phyloP scores from a whole-genome alignment of 257 asterid species.

The Solanum raphanifolium region DNA sequence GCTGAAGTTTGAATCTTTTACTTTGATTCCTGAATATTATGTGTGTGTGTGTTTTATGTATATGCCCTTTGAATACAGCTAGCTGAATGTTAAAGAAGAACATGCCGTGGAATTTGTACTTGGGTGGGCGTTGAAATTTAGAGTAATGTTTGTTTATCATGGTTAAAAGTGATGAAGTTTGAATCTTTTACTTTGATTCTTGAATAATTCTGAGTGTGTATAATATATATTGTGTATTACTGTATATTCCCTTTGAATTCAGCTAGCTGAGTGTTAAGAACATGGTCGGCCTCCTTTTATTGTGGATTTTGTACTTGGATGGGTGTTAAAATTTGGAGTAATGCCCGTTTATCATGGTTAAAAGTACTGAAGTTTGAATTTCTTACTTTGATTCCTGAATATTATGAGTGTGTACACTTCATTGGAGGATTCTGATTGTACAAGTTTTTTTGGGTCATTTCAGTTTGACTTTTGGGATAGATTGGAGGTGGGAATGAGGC shows the following conservation, averaged over 20 bases:
- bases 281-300: not conserved
- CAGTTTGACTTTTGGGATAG: not conserved
- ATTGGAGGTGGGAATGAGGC: conserved; percentile 36
- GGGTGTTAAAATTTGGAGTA: not conserved
- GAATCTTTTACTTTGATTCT: not conserved
- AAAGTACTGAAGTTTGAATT: not conserved
- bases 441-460: not conserved
- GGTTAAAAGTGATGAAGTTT: not conserved
- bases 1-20: not conserved
- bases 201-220: not conserved
- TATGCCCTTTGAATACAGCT: not conserved
- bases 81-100: not conserved
- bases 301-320: not conserved
- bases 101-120: not conserved
- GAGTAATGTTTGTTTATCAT: not conserved
- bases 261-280: not conserved
- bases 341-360: not conserved
- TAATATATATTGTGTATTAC: not conserved
- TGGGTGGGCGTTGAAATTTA: not conserved
- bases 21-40: not conserved
- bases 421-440: not conserved
- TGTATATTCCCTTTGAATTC: not conserved
- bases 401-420: not conserved
- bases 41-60: not conserved
- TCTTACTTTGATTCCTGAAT: not conserved